Percentiles rank a stretch among this genome's conserved stretches.
phyloP scores from a whole-genome alignment of 768 basidiomycete species.

The Rhodosporidiobolus sp. region DNA sequence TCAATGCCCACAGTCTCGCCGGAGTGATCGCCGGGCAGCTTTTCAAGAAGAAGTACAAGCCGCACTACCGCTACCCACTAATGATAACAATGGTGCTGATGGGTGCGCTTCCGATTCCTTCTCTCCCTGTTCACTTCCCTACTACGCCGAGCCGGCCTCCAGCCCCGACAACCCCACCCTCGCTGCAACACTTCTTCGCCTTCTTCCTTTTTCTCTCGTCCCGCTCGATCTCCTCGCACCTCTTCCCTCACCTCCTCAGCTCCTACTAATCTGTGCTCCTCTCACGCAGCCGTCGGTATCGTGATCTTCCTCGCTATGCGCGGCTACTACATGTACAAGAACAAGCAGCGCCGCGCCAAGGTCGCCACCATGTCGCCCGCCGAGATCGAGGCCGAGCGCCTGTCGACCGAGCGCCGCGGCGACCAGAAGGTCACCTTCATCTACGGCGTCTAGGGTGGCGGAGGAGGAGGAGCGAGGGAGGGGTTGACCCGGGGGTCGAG shows the following conservation, averaged over 20 bases:
- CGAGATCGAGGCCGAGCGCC: slow-evolving; percentile 27
- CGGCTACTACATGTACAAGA: slow-evolving; percentile 10
- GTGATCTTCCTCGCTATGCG: slow-evolving; percentile 16
- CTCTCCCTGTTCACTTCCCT: no score
- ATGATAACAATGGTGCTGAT: not conserved
- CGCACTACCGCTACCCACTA: slow-evolving; percentile 12
- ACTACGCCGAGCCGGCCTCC: no score
- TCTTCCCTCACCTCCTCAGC: no score
- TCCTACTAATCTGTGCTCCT: no score
- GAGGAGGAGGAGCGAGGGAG: not conserved
- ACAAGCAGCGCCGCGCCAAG: slow-evolving; percentile 6
- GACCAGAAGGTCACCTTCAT: slow-evolving; percentile 32
- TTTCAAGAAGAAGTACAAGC: slow-evolving; percentile 25
- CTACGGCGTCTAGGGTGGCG: not conserved
- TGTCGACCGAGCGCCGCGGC: slow-evolving; percentile 4
- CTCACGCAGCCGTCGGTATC: slow-evolving; percentile 14
- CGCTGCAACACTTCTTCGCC: no score
- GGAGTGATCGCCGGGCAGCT: slow-evolving; percentile 15
- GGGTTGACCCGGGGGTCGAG: no score
- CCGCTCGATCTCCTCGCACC: not conserved
- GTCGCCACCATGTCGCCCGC: slow-evolving; percentile 15
- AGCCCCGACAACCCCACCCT: no score
- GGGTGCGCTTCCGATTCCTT: no score
- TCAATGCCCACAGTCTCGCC: no score
- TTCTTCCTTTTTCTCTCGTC: not conserved